Percentiles rank a stretch among this genome's conserved stretches.
These are phyloP conservation scores for Scheffersomyces titani DNA, from an alignment of 1,139 yeast genomes.

Conservation along the genomic window DNA sequence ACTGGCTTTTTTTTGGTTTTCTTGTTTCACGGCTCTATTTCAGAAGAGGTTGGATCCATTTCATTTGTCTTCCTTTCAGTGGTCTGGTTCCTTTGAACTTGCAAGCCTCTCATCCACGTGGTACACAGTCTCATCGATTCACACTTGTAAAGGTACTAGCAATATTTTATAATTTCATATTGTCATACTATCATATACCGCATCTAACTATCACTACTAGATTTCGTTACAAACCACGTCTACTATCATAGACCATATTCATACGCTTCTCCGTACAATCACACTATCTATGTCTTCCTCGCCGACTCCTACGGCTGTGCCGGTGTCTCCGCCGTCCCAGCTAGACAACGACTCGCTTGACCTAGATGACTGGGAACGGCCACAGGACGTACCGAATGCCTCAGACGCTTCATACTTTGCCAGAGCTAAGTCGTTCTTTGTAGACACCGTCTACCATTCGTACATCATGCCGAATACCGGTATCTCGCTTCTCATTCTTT, in stretches of 20 bases:
- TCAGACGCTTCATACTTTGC: neutral
- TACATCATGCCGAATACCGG: conserved; percentile 34
- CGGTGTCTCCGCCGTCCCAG: neutral
- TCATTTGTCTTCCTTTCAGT: neutral
- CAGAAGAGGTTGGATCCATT: neutral
- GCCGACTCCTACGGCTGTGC: neutral
- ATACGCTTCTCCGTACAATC: no score
- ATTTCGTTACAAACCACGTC: neutral
- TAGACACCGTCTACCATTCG: conserved; percentile 4
- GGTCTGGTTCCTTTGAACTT: neutral
- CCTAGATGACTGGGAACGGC: neutral
- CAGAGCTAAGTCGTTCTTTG: neutral
- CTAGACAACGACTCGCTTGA: neutral
- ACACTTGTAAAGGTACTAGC: neutral
- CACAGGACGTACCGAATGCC: neutral
- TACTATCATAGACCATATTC: neutral
- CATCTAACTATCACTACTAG: neutral
- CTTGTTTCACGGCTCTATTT: neutral
- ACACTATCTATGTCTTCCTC: neutral
- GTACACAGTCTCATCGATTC: neutral
- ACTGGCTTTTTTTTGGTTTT: neutral
- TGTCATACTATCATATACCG: neutral
- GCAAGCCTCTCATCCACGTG: neutral
- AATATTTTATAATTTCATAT: no score
- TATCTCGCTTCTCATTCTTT: conserved; percentile 42